Percentiles rank a stretch among this genome's conserved stretches.
Evolutionary conservation across 371 early-diverging fungal species (phyloP).

Genomic region (Parasitella parasitica): DNA sequence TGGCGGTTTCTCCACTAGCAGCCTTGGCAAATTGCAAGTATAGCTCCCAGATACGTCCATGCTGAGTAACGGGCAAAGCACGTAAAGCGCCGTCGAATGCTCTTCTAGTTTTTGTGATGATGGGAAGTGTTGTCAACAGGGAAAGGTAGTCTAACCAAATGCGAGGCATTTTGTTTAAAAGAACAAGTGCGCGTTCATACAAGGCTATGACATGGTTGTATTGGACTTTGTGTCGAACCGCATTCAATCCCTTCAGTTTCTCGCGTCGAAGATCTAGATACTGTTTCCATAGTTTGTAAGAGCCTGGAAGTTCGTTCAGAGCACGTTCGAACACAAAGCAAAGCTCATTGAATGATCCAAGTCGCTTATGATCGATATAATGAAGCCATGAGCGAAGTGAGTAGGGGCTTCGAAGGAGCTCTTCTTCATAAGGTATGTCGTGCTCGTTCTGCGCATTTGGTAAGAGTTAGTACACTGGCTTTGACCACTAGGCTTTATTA

Average conservation of each 20-base stretch:
- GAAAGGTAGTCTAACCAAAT: constrained; percentile 79
- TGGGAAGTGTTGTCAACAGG: constrained; percentile 72
- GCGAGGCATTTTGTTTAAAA: constrained; percentile 91
- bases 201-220: constrained; percentile 69
- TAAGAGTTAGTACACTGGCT: neutral
- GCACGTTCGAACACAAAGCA: constrained; percentile 88
- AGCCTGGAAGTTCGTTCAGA: constrained; percentile 83
- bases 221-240: constrained; percentile 52
- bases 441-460: constrained; percentile 50
- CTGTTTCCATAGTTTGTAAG: constrained; percentile 94
- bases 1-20: constrained; percentile 82
- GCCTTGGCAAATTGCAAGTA: constrained; percentile 81
- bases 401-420: constrained; percentile 83
- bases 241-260: constrained; percentile 50
- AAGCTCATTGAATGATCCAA: constrained; percentile 40
- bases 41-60: constrained; percentile 83
- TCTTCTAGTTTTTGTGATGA: constrained; percentile 74
- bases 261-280: constrained; percentile 79
- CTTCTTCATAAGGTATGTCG: constrained; percentile 88
- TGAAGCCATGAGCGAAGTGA: constrained; percentile 84
- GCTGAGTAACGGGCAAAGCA: constrained; percentile 93
- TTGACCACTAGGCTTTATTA: neutral
- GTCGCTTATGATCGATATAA: constrained; percentile 86
- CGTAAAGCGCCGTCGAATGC: constrained; percentile 90
- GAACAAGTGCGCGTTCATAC: constrained; percentile 85